Evolutionary conservation across 2,329 filamentous ascomycete genomes (phyloP).

Genomic region (Ophiostoma triangulosporum): DNA sequence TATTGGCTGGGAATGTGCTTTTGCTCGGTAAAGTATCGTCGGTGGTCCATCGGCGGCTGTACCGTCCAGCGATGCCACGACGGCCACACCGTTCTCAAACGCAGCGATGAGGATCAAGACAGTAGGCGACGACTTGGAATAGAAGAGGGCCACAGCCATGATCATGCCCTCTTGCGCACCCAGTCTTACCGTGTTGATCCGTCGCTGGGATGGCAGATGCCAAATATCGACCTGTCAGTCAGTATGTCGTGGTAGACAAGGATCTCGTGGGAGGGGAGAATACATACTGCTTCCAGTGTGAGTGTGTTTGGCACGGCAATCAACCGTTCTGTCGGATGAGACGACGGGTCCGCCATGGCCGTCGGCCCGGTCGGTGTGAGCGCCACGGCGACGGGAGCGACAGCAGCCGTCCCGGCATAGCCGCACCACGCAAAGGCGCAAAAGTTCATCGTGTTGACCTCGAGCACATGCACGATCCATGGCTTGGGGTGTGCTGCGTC

Average conservation of each 20-base stretch:
- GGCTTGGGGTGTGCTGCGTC: slow-evolving; percentile 42
- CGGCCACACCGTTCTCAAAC: slow-evolving; percentile 73
- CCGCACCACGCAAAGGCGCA: slow-evolving; percentile 62
- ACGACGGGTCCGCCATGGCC: slow-evolving; percentile 15
- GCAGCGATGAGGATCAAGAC: slow-evolving; percentile 51
- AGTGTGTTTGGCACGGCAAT: slow-evolving; percentile 72
- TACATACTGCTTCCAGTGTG: slow-evolving; percentile 53
- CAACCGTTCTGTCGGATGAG: slow-evolving; percentile 23
- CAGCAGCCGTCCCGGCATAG: not conserved
- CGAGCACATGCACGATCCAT: slow-evolving; percentile 72
- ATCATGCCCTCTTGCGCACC: slow-evolving; percentile 60
- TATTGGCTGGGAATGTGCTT: slow-evolving; percentile 66
- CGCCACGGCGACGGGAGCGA: not conserved
- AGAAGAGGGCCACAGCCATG: slow-evolving; percentile 62
- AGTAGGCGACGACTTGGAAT: slow-evolving; percentile 22
- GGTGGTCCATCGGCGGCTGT: slow-evolving; percentile 24
- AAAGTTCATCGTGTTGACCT: slow-evolving; percentile 92
- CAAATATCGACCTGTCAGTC: slow-evolving; percentile 59
- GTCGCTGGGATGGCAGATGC: slow-evolving; percentile 58
- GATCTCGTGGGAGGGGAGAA: not conserved
- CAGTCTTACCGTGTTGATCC: slow-evolving; percentile 45
- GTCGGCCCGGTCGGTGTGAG: not conserved
- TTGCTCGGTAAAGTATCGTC: slow-evolving; percentile 45
- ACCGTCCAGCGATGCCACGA: slow-evolving; percentile 43
- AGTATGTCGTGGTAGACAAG: not conserved